Evolutionary conservation across 1,139 yeast species (phyloP).

Genomic region (Zygotorulaspora mrakii): DNA sequence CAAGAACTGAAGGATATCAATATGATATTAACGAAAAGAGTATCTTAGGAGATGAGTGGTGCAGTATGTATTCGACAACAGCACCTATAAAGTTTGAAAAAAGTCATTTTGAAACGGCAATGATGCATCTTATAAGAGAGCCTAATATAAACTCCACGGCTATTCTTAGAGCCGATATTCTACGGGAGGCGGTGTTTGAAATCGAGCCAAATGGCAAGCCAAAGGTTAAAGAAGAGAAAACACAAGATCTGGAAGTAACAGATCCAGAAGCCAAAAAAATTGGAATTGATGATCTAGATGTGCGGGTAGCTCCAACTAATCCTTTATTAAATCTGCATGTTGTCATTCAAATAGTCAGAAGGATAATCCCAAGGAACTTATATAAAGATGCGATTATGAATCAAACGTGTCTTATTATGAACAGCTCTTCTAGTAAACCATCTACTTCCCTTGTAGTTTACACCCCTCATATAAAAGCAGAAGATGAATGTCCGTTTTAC

Average conservation of each 20-base stretch:
- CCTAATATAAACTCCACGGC: conserved; percentile 94
- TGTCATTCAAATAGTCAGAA: conserved; percentile 55
- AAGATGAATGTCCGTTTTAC: conserved; percentile 78
- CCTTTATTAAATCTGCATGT: conserved; percentile 19
- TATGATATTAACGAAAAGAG: conserved; percentile 42
- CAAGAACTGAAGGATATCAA: conserved; percentile 18
- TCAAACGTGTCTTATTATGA: conserved; percentile 70
- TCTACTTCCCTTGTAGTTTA: conserved; percentile 60
- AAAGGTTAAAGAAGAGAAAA: conserved; percentile 9
- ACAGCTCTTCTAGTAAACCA: conserved; percentile 28
- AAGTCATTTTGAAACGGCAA: conserved; percentile 66
- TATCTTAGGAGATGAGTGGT: conserved; percentile 64
- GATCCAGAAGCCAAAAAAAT: conserved; percentile 33
- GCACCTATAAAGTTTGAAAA: conserved; percentile 38
- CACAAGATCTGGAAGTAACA: conserved; percentile 14
- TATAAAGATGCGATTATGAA: conserved; percentile 76
- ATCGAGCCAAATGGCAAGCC: conserved; percentile 37
- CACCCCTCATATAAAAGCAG: conserved; percentile 61
- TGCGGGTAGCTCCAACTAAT: conserved; percentile 37
- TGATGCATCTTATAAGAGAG: conserved; percentile 73
- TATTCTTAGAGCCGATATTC: conserved; percentile 80
- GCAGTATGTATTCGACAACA: conserved; percentile 44
- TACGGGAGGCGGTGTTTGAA: conserved; percentile 52
- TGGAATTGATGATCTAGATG: conserved; percentile 52
- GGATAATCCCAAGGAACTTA: conserved; percentile 87